Base-by-base conservation (phyloP, 2,329 filamentous ascomycete genomes). In the Aspergillus brasiliensis region DNA sequence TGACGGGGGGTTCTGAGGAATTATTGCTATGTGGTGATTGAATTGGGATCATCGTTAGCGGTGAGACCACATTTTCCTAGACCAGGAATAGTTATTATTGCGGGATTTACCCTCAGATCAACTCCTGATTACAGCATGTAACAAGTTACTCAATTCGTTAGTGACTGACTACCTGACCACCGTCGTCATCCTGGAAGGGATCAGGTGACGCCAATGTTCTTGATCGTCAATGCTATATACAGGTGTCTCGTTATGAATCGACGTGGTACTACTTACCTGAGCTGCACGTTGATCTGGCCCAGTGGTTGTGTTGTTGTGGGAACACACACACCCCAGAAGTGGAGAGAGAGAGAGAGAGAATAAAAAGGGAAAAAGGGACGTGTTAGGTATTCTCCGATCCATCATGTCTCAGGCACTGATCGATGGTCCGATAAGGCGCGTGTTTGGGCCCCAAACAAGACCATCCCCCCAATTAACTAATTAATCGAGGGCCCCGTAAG, bases 371-470 rank as follows among this genome's bases (percentile, higher is more conserved):
- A 34, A 28, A 34, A 34, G 31, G 44, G 23, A 23, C 21, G 44
- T 27, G 21, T 27, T 48, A 27, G 46, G 46, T 49, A 49, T 49
- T 49, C 46, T 49, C 46, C 46, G 46, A 49, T 49, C 46, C 46
- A 49, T 25, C 8, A 15, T 49, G 46, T 49, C 46, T 49, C 46
- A 49, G 46, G 46, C 46, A 49, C 46, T 49, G 46, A 49, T 49
- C 46, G 27, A 49, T 49, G 46, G 46, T 49, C 46, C 46, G 46
- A 49, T 49, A 49, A 49, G 46, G 46, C 46, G 46, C 25, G 46
- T 49, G 31, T 34, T 49, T 49, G 46, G 46, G 46, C 46, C 46
- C 46, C 46, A 31, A 49, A 27, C 31, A 21, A 49, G 15, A 25
- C 46, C 27, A 46, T 31, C 11, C 11, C 31, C 31, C 10, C 31